A percentile compares a stretch with the other conserved stretches of the same genome.
Evolutionary conservation across 2,329 filamentous ascomycete species (phyloP).

Genomic region (Periconia sp.): DNA sequence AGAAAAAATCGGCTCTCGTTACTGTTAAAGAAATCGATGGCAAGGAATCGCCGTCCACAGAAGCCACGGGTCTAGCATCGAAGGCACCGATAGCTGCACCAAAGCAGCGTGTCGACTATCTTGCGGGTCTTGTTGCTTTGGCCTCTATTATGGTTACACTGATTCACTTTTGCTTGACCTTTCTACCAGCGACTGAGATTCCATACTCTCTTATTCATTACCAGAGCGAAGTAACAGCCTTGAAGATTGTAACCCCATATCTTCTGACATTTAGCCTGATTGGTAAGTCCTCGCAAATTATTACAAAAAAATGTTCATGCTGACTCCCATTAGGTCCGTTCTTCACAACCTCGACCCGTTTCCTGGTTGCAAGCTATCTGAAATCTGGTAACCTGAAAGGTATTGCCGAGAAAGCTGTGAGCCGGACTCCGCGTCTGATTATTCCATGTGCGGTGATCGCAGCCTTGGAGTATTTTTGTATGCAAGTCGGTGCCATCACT

Average conservation of each 20-base stretch:
- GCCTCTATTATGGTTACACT: slow-evolving; percentile 49
- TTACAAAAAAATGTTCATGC: neutral
- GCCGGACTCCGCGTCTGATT: slow-evolving; percentile 49
- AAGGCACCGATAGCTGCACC: slow-evolving; percentile 8
- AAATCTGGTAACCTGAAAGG: slow-evolving; percentile 46
- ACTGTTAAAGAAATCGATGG: slow-evolving; percentile 11
- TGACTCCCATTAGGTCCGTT: slow-evolving; percentile 40
- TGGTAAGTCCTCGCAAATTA: slow-evolving; percentile 3
- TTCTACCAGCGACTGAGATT: slow-evolving; percentile 45
- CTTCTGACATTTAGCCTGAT: slow-evolving; percentile 52
- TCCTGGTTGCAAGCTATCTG: slow-evolving; percentile 49
- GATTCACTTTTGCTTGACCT: slow-evolving; percentile 52
- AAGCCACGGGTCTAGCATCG: neutral
- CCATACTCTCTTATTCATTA: slow-evolving; percentile 43
- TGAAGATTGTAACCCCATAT: slow-evolving; percentile 48
- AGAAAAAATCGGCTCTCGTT: slow-evolving; percentile 9
- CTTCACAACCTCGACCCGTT: slow-evolving; percentile 52
- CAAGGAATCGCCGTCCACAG: neutral
- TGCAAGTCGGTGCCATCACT: slow-evolving; percentile 47
- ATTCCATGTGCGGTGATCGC: slow-evolving; percentile 49
- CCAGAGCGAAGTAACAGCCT: slow-evolving; percentile 43
- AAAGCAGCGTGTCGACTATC: slow-evolving; percentile 46
- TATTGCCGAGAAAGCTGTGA: slow-evolving; percentile 49
- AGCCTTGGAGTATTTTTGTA: slow-evolving; percentile 51
- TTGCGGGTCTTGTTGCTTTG: slow-evolving; percentile 50